A percentile compares a stretch with the other conserved stretches of the same genome.
These are phyloP conservation scores for Lentinula guzmanii DNA, from an alignment of 768 basidiomycete genomes.

Conservation along the genomic window DNA sequence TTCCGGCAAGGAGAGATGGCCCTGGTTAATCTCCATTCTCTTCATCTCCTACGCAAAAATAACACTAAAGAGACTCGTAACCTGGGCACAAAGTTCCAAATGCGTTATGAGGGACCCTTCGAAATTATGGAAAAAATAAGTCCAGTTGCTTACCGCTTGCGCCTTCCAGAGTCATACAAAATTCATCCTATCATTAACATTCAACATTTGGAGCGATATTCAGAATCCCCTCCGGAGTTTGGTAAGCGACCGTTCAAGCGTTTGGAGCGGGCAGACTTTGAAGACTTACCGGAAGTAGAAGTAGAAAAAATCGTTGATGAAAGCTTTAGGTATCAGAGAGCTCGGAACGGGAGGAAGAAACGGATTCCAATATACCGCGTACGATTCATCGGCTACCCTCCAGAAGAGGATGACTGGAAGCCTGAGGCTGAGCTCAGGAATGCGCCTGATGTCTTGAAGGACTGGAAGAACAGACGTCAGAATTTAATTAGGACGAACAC, in stretches of 20 bases:
- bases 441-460: neutral
- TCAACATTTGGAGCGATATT: neutral
- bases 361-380: neutral
- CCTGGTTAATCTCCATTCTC: neutral
- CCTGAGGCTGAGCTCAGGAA: neutral
- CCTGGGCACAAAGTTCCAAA: slow-evolving; percentile 8
- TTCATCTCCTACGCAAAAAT: neutral
- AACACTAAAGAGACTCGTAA: neutral
- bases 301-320: neutral
- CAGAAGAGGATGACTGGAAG: neutral
- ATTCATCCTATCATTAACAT: slow-evolving; percentile 8
- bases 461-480: neutral
- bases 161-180: slow-evolving; percentile 6
- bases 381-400: neutral
- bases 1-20: neutral
- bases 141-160: slow-evolving; percentile 4
- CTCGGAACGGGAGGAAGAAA: neutral
- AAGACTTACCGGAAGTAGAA: neutral
- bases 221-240: neutral
- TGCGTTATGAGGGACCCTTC: slow-evolving; percentile 10
- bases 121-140: slow-evolving; percentile 11
- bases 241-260: neutral
- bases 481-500: no score
- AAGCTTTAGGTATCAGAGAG: neutral
- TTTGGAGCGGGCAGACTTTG: neutral